Evolutionary conservation across 306 rosid genomes (phyloP), one percentile per base, ranked within the genome.

Genomic region (Inga leiocalycina): DNA sequence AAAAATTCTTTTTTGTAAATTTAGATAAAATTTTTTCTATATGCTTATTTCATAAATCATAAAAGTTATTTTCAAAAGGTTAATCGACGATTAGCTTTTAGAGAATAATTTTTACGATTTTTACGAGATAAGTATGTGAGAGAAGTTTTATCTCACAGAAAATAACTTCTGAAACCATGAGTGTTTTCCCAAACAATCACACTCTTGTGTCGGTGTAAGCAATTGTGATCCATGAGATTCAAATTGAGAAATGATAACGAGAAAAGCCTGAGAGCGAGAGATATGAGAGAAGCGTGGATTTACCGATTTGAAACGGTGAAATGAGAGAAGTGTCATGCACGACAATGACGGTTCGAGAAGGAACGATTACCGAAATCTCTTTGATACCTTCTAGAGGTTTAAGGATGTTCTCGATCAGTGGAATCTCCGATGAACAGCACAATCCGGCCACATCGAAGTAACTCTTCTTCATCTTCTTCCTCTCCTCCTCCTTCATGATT

Each of bases 361-460:
- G 83, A 0, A 96, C 97, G 27, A 96, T 84, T 45, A 94, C 98
- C 0, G 91, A 86, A 24, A 96, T 88, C 83, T 91, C 90, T 56
- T 90, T 91, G 74, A 96, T 81, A 0, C 99, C 99, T 4, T 88
- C 85, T 0, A 94, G 90, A 20, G 89, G 91, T 61, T 88, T 92
- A 15, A 96, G 82, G 16, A 92, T 91, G 76, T 92, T 92, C 54
- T 94, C 93, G 3, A 96, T 85, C 37, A 94, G 20, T 0, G 97
- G 94, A 2, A 94, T 91, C 80, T 96, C 99, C 0, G 99, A 96
- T 0, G 99, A 88, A 35, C 99, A 96, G 41, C 99, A 96, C 45
- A 96, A 34, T 1, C 99, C 99, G 83, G 94, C 16, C 45, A 96
- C 99, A 71, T 96, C 99, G 61, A 94, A 94, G 76, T 96, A 92